Evolutionary conservation across 805 yeast genomes (phyloP).

Genomic region (Pichia ethanolica): DNA sequence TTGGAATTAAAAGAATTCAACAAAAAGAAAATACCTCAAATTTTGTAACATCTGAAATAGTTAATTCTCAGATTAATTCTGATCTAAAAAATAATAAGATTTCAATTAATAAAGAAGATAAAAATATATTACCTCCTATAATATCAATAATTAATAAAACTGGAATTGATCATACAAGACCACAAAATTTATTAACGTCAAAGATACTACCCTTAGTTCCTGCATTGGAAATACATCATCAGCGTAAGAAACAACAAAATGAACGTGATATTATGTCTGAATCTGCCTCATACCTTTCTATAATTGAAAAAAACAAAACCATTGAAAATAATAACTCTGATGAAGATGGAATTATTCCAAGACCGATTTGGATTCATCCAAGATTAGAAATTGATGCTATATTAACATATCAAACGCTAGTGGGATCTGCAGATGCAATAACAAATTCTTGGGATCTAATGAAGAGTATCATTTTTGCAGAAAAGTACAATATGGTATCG

Average conservation of each 20-base stretch:
- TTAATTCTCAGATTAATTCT: no score
- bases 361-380: conserved; percentile 30
- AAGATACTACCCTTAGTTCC: conserved; percentile 5
- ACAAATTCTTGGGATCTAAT: conserved; percentile 16
- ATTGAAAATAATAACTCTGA: not conserved
- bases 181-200: not conserved
- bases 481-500: conserved; percentile 13
- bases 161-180: not conserved
- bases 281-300: not conserved
- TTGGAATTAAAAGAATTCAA: not conserved
- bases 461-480: conserved; percentile 23
- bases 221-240: conserved; percentile 5
- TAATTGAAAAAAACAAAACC: not conserved
- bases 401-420: conserved; percentile 22
- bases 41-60: not conserved
- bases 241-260: conserved; percentile 3
- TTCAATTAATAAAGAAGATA: no score
- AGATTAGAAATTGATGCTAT: conserved; percentile 25
- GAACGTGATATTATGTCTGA: not conserved
- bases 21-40: not conserved
- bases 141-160: not conserved
- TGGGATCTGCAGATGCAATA: conserved; percentile 19
- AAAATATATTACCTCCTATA: not conserved
- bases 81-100: no score
- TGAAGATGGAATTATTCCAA: conserved; percentile 16